Conservation (phyloP, 2,329 filamentous ascomycete genomes). For the Colletotrichum lini region DNA sequence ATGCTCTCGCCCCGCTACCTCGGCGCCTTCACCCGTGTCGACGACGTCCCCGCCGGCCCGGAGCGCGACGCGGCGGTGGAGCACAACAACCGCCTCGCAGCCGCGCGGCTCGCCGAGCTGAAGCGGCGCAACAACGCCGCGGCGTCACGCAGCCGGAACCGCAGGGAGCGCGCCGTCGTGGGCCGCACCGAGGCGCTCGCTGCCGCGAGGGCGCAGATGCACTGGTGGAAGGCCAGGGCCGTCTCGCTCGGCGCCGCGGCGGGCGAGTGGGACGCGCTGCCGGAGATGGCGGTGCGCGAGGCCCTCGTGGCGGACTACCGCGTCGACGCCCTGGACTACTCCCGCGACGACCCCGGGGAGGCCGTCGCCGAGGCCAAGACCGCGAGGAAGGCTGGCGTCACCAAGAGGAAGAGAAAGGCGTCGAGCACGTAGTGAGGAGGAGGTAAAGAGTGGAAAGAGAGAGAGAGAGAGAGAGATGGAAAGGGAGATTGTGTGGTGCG, state of each 20-base stretch:
- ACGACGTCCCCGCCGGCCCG: constrained; percentile 31
- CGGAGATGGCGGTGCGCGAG: not conserved
- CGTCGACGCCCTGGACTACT: constrained; percentile 7
- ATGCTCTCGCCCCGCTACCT: constrained; percentile 48
- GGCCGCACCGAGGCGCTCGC: constrained; percentile 49
- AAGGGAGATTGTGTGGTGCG: too few species aligned
- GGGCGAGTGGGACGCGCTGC: constrained; percentile 3
- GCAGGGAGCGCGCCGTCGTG: constrained; percentile 14
- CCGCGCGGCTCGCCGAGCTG: constrained; percentile 47
- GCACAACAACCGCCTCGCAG: constrained; percentile 49
- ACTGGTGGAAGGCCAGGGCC: constrained; percentile 13
- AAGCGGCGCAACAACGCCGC: constrained; percentile 56
- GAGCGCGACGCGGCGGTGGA: constrained; percentile 25
- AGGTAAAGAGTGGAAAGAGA: too few species aligned
- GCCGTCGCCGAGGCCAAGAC: not conserved
- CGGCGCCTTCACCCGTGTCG: constrained; percentile 43
- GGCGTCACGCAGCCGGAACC: constrained; percentile 53
- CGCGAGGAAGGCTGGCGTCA: not conserved
- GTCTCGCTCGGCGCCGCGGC: not conserved
- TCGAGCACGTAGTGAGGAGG: not conserved
- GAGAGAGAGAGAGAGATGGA: too few species aligned
- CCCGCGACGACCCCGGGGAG: not conserved
- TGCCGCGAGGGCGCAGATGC: constrained; percentile 34
- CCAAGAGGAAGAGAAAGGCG: not conserved
- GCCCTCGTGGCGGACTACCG: constrained; percentile 7